Evolutionary conservation across 2,329 filamentous ascomycete species (phyloP), one percentile per base, ranked within the genome.

Genomic region (Claviceps pusilla): DNA sequence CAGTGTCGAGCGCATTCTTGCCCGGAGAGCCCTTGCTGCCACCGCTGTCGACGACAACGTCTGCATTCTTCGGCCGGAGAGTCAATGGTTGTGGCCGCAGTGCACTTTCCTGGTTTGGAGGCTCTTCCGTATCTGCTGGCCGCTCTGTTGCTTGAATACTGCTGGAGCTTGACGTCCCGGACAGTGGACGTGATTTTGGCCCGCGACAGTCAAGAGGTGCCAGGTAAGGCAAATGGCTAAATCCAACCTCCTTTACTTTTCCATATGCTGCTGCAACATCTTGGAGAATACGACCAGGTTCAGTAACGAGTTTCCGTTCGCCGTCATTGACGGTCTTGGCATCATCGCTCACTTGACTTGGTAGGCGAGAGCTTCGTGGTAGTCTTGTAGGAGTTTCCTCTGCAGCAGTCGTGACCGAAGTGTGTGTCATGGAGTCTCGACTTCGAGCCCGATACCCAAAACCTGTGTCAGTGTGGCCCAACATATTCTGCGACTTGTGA

Each of bases 401-500:
- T 33, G 19, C 35, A 33, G 16, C 11, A 7, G 51, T 24, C 12
- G 29, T 31, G 28, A n/a, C 28, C 19, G 4, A 56, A 39, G 1
- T 33, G 50, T 47, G 48, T 55, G 11, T 58, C 46, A 7, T 65
- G 3, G 42, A 31, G n/a, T 41, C 52, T n/a, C 37, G 50, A 19
- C 37, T 42, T 24, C 9, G 7, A 29, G 51, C 35, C 16, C 42
- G n/a, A 33, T 33, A 12, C 7, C 42, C 41, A 16, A 37, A 10
- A 3, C 37, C 57, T 42, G 61, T 62, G 14, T 64, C 61, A 12
- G 70, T 59, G 48, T 70, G 66, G 48, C 69, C 65, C 48, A 65
- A 59, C 54, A 67, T 66, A 55, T 70, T 68, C 35, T 65, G 62
- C 19, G 63, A 59, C 49, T 61, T 61, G 51, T 69, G 63, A 5